Evolutionary conservation across 176 grass and related monocot genomes (phyloP), one percentile per base, ranked within the genome.

Genomic region (Elaeis guineensis): DNA sequence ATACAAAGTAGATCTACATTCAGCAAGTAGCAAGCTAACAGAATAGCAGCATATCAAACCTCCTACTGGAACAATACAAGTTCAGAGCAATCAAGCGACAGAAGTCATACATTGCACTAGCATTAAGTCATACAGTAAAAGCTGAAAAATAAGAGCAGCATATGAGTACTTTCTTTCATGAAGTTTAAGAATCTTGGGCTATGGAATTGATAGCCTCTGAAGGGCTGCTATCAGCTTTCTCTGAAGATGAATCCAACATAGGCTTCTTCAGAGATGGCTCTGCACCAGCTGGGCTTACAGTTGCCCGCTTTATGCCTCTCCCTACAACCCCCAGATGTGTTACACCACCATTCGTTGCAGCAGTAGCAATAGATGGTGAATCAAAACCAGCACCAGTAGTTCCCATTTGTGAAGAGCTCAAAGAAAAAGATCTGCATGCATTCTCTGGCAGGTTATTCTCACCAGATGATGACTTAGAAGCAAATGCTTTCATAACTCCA

Each of bases 321-420:
- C 93, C 93, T 20, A 98, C 93, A 49, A 98, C 84, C 48, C 93
- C 93, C 1, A 98, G 79, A 67, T 98, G 81, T 19, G 84, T 89
- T 15, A 98, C 84, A 21, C 72, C 84, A 54, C 87, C 80, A 72
- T 77, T 75, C 65, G 76, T 75, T 54, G 79, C 81, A 71, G 78
- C 67, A 19, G 80, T 90, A 61, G 84, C 81, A 54, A 92, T 54
- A 18, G 85, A 75, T 30, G 93, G 69, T 1, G 79, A 81, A 72
- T 98, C 87, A 58, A 98, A 92, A 56, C 84, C 76, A 16, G 65
- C 85, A 65, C 57, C 82, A 25, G 70, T 71, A 24, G 57, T 32
- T 17, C 76, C 93, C 75, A 98, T 89, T 64, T 89, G 87, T 8
- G 81, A 91, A 64, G 87, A 98, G 54, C 55, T 69, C 17, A 83